Base-by-base conservation (phyloP, 257 asterid genomes). In the Solanum chiquidenum region DNA sequence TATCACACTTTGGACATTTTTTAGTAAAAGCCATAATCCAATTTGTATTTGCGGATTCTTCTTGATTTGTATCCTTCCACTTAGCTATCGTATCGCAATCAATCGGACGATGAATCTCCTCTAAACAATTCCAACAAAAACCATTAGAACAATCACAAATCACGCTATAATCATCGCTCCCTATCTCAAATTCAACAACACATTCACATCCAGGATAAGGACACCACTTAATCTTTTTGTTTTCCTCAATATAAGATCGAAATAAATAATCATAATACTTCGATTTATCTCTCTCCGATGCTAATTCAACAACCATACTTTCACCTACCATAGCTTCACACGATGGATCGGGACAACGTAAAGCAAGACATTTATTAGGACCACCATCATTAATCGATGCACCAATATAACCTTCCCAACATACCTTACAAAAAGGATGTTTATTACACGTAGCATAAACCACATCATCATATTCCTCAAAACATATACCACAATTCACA, bases 41-140 rank as follows among this genome's bases (percentile, higher is more conserved):
- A 4, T 60, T 83, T 5, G 31, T 58, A 68, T 74, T 89, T 6
- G 64, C 83, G 4, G 76, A 37, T 12, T 89, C 91, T 2, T 83
- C 74, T 6, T 2, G 9, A 31, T 83, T 86, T 6, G 27, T 83
- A 29, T 5, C 0, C 4, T 6, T 73, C 91, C 91, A 86, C 18
- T 74, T 73, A 1, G 72, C 23, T 16, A 83, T 77, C 2, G 21
- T 83, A 9, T 58, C 52, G n/a, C 91, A 89, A 42, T 89, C 68
- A 62, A 77, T 37, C 9, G 91, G 91, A 5, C 83, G 83, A 77
- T 89, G 91, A 44, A 18, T 69, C 33, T 86, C 89, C 64, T 83
- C 88, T n/a, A 74, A 27, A 31, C 91, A 89, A 49, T 83, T 87
- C 89, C 89, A 87, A 49, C 89, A 83, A 23, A 87, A 87, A 6